phyloP scores from a whole-genome alignment of 2,329 filamentous ascomycete genomes.

The Pseudocercospora musae region DNA sequence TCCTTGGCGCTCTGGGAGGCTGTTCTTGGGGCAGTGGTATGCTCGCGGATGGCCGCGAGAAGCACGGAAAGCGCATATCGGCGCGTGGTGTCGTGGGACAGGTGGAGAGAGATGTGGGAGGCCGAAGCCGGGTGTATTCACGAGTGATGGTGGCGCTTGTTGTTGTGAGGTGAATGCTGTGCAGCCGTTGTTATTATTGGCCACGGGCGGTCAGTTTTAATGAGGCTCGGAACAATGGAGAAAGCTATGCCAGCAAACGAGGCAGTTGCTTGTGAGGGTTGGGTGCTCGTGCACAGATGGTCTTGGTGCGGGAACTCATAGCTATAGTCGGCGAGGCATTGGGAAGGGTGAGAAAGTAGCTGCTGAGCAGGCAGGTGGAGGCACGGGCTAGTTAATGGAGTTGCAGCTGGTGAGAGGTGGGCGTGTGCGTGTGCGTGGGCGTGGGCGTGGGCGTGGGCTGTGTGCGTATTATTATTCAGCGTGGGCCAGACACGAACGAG shows the following conservation, averaged over 20 bases:
- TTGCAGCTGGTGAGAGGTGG: not conserved
- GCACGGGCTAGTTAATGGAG: not conserved
- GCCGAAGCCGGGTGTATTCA: not conserved
- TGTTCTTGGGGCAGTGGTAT: slow-evolving; percentile 21
- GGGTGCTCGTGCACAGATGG: slow-evolving; percentile 28
- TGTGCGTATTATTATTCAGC: too few species aligned
- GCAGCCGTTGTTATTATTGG: slow-evolving; percentile 4
- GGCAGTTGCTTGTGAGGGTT: slow-evolving; percentile 25
- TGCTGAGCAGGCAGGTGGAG: slow-evolving; percentile 4
- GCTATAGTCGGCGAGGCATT: slow-evolving; percentile 1
- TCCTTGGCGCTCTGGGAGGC: slow-evolving; percentile 19
- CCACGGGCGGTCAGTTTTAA: slow-evolving; percentile 6
- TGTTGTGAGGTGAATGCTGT: slow-evolving; percentile 12
- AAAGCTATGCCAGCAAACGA: slow-evolving; percentile 9
- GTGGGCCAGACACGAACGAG: not conserved
- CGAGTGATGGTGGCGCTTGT: slow-evolving; percentile 5
- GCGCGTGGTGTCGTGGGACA: slow-evolving; percentile 2
- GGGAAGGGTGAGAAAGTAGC: slow-evolving; percentile 1
- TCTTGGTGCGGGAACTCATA: slow-evolving; percentile 28
- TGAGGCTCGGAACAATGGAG: not conserved
- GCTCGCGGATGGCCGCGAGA: slow-evolving; percentile 21
- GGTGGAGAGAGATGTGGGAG: not conserved
- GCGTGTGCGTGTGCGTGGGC: too few species aligned
- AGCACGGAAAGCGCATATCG: slow-evolving; percentile 32
- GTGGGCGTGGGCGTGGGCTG: too few species aligned